These are phyloP conservation scores for Betula pendula DNA, from an alignment of 306 rosid genomes.

Conservation along the genomic window DNA sequence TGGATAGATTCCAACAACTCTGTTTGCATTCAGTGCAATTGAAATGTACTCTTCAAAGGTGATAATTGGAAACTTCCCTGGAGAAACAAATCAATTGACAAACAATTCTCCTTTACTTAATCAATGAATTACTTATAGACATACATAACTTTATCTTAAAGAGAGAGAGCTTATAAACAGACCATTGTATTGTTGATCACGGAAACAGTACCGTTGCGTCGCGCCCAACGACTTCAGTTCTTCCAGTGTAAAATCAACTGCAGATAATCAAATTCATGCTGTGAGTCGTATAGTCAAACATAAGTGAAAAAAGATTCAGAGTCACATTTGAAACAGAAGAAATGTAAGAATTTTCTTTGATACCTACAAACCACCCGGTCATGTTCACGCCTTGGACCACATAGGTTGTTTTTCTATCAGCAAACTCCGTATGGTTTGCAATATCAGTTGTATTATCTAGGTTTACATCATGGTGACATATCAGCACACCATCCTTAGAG, in stretches of 20 bases:
- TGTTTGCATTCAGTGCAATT: conserved; percentile 75
- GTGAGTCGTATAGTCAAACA: neutral
- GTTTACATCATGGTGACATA: conserved; percentile 77
- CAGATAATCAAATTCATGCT: conserved; percentile 21
- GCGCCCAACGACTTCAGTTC: conserved; percentile 69
- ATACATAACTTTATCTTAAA: no score
- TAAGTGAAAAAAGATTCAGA: neutral
- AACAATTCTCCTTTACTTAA: neutral
- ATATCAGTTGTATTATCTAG: conserved; percentile 77
- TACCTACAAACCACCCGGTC: conserved; percentile 79
- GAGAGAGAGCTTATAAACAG: no score
- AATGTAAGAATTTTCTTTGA: neutral
- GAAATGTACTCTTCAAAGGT: conserved; percentile 88
- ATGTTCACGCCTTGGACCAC: conserved; percentile 65
- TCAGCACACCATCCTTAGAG: conserved; percentile 82
- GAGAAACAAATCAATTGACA: conserved; percentile 22
- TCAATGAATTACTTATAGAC: no score
- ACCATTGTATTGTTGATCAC: conserved; percentile 88
- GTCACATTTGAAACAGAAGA: neutral
- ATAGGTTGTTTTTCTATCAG: conserved; percentile 71
- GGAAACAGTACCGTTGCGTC: conserved; percentile 64
- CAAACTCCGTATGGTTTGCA: conserved; percentile 57
- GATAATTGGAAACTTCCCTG: conserved; percentile 72
- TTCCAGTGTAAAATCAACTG: conserved; percentile 84
- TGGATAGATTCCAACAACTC: conserved; percentile 96